These are phyloP conservation scores for Neurospora sp. DNA, from an alignment of 495 filamentous ascomycete species.

Conservation along the genomic window DNA sequence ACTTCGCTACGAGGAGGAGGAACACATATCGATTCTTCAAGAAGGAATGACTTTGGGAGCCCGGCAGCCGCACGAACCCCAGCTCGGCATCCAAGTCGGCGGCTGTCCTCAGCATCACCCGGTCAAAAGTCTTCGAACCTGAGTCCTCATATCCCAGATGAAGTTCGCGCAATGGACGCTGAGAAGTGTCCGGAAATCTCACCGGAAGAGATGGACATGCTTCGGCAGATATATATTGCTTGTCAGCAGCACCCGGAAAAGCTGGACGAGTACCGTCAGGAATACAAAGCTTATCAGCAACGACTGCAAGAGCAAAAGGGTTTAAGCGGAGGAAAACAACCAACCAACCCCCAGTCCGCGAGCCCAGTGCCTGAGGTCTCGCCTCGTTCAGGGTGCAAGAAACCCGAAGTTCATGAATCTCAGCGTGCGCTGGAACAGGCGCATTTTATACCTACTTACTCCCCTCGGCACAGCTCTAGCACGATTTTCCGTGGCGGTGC, in stretches of 20 bases:
- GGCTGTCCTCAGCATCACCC: background rate
- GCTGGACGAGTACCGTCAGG: background rate
- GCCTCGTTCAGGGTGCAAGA: background rate
- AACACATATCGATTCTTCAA: background rate
- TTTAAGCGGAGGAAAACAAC: background rate
- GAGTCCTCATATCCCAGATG: background rate
- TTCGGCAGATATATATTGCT: background rate
- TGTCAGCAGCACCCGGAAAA: background rate
- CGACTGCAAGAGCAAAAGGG: background rate
- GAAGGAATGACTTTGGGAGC: background rate
- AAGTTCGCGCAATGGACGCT: background rate
- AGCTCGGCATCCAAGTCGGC: background rate
- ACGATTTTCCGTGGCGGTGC: background rate
- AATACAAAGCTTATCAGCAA: background rate
- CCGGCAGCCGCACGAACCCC: background rate
- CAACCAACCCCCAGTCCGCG: background rate
- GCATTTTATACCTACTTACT: background rate
- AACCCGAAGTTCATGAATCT: background rate
- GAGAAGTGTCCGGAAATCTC: background rate
- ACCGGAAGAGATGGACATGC: background rate
- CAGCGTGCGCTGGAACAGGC: background rate
- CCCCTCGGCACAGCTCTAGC: background rate
- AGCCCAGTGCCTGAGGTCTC: background rate
- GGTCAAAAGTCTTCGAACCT: background rate
- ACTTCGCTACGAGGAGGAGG: background rate